Conservation (phyloP, 345 rosid genomes). For the Iberis pinnata region DNA sequence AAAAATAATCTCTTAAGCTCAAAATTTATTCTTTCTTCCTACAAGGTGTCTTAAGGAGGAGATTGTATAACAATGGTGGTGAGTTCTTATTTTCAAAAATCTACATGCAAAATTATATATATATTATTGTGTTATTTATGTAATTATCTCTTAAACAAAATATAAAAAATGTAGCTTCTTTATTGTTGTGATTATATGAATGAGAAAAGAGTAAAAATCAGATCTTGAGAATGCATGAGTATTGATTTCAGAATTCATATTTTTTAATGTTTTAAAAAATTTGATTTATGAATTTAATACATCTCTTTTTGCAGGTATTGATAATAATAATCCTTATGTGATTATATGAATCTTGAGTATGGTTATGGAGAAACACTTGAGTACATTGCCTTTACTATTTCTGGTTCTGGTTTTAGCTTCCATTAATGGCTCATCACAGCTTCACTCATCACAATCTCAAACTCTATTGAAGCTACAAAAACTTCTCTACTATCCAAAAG, state of each 20-base stretch:
- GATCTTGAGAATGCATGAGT: too few relatives aligned
- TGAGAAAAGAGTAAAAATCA: too few relatives aligned
- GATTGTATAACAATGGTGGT: slow-evolving; percentile 6
- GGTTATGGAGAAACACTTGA: slow-evolving; percentile 40
- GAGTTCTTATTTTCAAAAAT: too few relatives aligned
- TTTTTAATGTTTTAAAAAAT: too few relatives aligned
- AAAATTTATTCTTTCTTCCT: slow-evolving; percentile 6
- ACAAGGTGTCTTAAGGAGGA: slow-evolving; percentile 24
- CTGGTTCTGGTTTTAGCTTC: slow-evolving; percentile 35
- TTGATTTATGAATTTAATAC: slow-evolving; percentile 19
- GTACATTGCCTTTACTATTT: slow-evolving; percentile 29
- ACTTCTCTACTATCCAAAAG: slow-evolving; percentile 57
- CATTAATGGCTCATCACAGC: slow-evolving; percentile 46
- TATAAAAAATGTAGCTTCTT: too few relatives aligned
- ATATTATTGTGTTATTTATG: background rate
- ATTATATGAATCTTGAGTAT: too few relatives aligned
- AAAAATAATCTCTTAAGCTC: background rate
- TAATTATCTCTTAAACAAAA: too few relatives aligned
- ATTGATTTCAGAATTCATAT: too few relatives aligned
- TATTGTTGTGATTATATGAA: too few relatives aligned
- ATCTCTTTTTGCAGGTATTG: slow-evolving; percentile 20
- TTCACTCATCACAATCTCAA: slow-evolving; percentile 64
- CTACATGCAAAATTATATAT: slow-evolving; percentile 25
- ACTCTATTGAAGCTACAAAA: slow-evolving; percentile 59
- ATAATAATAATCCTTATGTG: background rate